Percentiles rank a stretch among this genome's conserved stretches.
These are phyloP conservation scores for Collybiopsis confluens DNA, from an alignment of 768 basidiomycete genomes.

Conservation along the genomic window DNA sequence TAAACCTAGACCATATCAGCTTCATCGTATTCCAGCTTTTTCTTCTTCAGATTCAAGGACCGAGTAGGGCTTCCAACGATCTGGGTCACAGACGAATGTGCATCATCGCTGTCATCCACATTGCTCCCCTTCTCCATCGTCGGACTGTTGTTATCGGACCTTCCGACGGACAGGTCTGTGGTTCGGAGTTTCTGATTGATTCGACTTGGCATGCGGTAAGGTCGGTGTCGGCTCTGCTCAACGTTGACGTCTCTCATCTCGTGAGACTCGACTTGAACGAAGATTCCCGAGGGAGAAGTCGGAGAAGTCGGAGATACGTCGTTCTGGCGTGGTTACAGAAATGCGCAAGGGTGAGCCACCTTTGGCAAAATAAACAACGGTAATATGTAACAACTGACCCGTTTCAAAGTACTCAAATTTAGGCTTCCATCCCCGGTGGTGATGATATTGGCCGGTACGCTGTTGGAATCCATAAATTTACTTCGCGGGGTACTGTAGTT, in stretches of 20 bases:
- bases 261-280: slow-evolving; percentile 28
- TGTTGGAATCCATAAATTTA: not conserved
- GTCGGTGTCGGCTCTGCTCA: not conserved
- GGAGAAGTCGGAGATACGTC: not conserved
- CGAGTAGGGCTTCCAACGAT: no score
- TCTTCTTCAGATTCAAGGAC: no score
- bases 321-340: not conserved
- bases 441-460: not conserved
- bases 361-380: not conserved
- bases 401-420: not conserved
- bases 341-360: no score
- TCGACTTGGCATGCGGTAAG: not conserved
- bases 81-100: not conserved
- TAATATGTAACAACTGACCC: not conserved
- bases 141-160: not conserved
- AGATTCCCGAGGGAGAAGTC: slow-evolving; percentile 11
- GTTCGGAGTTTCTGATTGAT: not conserved
- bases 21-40: no score
- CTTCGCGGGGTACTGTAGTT: slow-evolving; percentile 4
- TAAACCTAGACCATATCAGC: no score
- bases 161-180: not conserved
- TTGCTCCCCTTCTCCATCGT: not conserved
- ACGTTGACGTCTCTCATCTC: slow-evolving; percentile 21
- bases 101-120: not conserved
- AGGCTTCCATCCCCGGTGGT: not conserved